Evolutionary conservation across 2,329 filamentous ascomycete genomes (phyloP).

Genomic region (Sporothrix phasma): DNA sequence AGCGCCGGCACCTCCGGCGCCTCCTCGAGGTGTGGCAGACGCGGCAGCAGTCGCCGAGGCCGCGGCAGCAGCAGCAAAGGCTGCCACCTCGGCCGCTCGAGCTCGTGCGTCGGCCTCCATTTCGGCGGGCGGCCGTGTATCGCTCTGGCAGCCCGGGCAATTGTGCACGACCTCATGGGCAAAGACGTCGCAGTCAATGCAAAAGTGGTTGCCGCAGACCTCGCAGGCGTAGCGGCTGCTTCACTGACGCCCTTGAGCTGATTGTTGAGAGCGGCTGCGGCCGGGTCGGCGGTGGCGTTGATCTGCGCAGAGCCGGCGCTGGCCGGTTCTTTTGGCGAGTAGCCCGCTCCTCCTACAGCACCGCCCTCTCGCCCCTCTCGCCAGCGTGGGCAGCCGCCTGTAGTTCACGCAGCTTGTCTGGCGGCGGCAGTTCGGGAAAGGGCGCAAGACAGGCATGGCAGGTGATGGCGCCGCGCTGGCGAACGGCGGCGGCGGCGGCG

Average conservation of each 20-base stretch:
- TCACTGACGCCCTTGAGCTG: slow-evolving; percentile 62
- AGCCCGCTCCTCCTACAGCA: no score
- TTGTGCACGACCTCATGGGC: slow-evolving; percentile 92
- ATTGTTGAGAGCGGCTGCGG: slow-evolving; percentile 16
- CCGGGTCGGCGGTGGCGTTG: not conserved
- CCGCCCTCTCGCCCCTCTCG: slow-evolving; percentile 10
- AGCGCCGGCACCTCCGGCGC: not conserved
- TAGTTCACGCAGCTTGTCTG: slow-evolving; percentile 11
- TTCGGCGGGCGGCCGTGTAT: slow-evolving; percentile 25
- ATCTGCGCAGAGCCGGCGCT: not conserved
- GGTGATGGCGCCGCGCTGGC: slow-evolving; percentile 29
- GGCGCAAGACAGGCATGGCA: slow-evolving; percentile 70
- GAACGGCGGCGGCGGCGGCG: slow-evolving; percentile 45
- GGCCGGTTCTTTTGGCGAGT: no score
- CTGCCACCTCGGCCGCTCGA: not conserved
- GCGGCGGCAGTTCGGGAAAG: slow-evolving; percentile 49
- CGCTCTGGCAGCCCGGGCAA: slow-evolving; percentile 76
- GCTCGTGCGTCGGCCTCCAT: not conserved
- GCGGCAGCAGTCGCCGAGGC: not conserved
- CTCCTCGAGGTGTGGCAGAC: not conserved
- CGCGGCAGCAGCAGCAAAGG: not conserved
- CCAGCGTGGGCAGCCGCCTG: not conserved
- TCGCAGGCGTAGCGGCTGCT: slow-evolving; percentile 82
- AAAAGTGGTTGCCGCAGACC: slow-evolving; percentile 84
- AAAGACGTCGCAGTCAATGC: slow-evolving; percentile 95